These are phyloP conservation scores for Hemerocallis citrina DNA, from an alignment of 106 monocot species.

Conservation along the genomic window DNA sequence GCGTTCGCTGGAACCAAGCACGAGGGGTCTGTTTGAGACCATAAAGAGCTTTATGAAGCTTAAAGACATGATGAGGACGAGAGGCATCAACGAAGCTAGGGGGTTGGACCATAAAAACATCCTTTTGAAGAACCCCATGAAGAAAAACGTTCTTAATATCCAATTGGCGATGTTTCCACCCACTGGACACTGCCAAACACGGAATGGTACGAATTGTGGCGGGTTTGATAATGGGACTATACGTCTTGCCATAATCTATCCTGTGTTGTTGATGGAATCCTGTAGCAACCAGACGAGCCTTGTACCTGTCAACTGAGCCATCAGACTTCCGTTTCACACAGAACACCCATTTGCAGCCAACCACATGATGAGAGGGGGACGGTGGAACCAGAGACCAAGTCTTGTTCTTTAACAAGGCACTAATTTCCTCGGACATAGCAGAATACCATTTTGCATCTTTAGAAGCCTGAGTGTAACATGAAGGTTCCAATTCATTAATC, in stretches of 20 bases:
- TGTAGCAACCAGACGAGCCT: neutral
- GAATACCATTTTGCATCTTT: too few relatives aligned
- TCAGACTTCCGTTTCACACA: neutral
- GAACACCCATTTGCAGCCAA: constrained; percentile 2
- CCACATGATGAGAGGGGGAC: neutral
- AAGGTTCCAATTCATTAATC: too few relatives aligned
- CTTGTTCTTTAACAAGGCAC: too few relatives aligned
- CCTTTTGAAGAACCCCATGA: neutral
- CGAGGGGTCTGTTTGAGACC: too few relatives aligned
- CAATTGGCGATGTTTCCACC: constrained; percentile 3
- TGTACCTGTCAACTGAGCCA: neutral
- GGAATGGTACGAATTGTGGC: neutral
- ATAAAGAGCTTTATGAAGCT: too few relatives aligned
- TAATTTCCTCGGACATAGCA: too few relatives aligned
- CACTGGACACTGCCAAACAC: neutral
- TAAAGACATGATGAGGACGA: constrained; percentile 2
- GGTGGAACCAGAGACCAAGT: neutral
- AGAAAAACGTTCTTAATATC: constrained; percentile 12
- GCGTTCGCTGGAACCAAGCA: neutral
- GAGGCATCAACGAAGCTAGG: neutral
- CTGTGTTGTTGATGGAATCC: constrained; percentile 1
- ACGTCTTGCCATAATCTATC: constrained; percentile 5
- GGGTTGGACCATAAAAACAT: neutral
- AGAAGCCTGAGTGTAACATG: too few relatives aligned
- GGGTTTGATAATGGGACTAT: constrained; percentile 5